Percentiles rank a stretch among this genome's conserved stretches.
Evolutionary conservation across 2,329 filamentous ascomycete species (phyloP).

Genomic region (Rhinocladiella mackenziei): DNA sequence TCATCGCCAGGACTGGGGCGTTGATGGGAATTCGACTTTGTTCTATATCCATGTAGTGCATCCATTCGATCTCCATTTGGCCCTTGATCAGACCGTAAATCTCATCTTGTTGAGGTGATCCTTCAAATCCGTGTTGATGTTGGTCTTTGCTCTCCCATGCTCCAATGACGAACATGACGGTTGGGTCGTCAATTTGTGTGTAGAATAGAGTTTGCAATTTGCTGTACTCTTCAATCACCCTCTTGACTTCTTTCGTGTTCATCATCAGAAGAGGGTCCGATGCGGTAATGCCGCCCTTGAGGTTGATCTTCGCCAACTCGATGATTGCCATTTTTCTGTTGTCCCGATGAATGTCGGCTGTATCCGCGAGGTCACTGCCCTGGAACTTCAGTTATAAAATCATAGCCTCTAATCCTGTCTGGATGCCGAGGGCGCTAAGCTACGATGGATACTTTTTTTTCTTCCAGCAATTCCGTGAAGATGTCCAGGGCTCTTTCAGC

Average conservation of each 20-base stretch:
- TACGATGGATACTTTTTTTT: too few species aligned
- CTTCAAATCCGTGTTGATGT: conserved; percentile 19
- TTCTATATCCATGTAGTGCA: conserved; percentile 24
- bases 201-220: conserved; percentile 19
- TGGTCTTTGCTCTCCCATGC: conserved; percentile 19
- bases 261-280: conserved; percentile 14
- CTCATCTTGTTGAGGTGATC: conserved; percentile 18
- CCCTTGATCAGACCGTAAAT: conserved; percentile 19
- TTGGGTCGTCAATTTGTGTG: conserved; percentile 19
- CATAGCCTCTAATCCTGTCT: too few species aligned
- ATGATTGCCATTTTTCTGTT: conserved; percentile 24
- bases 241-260: conserved; percentile 21
- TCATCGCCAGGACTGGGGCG: conserved; percentile 16
- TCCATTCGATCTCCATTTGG: conserved; percentile 23
- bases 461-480: too few species aligned
- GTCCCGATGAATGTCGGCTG: too few species aligned
- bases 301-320: conserved; percentile 19
- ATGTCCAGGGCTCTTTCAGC: too few species aligned
- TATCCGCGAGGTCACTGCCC: too few species aligned
- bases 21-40: conserved; percentile 12
- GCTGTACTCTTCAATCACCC: conserved; percentile 24
- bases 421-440: too few species aligned
- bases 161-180: conserved; percentile 21
- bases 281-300: conserved; percentile 17
- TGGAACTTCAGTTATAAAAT: neutral